Conservation (phyloP, 192 early-diverging fungal species). For the Backusella mclennaniae region DNA sequence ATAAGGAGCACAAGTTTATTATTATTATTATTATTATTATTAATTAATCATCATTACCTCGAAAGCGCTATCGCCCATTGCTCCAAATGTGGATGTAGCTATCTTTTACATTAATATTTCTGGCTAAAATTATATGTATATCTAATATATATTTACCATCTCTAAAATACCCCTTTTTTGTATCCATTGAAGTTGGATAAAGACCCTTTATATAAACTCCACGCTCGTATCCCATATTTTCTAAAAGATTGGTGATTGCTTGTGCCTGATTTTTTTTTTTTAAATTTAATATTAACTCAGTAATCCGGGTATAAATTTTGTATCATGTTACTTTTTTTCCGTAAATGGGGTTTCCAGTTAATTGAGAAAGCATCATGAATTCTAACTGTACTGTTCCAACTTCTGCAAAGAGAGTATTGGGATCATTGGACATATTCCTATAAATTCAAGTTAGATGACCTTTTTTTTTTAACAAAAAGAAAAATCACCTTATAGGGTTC, state of each 20-base stretch:
- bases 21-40: not conserved
- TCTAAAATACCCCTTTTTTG: slow-evolving; percentile 19
- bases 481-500: slow-evolving; percentile 39
- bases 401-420: slow-evolving; percentile 12
- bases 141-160: slow-evolving; percentile 18
- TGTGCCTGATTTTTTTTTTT: slow-evolving; percentile 25
- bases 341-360: slow-evolving; percentile 68
- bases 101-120: not conserved
- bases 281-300: not conserved
- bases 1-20: not conserved
- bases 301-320: not conserved
- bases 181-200: slow-evolving; percentile 58
- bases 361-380: slow-evolving; percentile 74
- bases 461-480: not conserved
- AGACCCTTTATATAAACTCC: slow-evolving; percentile 52
- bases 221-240: slow-evolving; percentile 27
- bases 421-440: not conserved
- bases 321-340: slow-evolving; percentile 46
- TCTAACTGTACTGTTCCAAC: slow-evolving; percentile 69
- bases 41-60: slow-evolving; percentile 42
- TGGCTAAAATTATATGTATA: not conserved
- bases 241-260: slow-evolving; percentile 25
- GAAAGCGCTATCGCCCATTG: slow-evolving; percentile 54
- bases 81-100: slow-evolving; percentile 37
- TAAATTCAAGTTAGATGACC: not conserved